These are phyloP conservation scores for Apiotrichum sp. DNA, from an alignment of 1,284 basidiomycete genomes.

Conservation along the genomic window DNA sequence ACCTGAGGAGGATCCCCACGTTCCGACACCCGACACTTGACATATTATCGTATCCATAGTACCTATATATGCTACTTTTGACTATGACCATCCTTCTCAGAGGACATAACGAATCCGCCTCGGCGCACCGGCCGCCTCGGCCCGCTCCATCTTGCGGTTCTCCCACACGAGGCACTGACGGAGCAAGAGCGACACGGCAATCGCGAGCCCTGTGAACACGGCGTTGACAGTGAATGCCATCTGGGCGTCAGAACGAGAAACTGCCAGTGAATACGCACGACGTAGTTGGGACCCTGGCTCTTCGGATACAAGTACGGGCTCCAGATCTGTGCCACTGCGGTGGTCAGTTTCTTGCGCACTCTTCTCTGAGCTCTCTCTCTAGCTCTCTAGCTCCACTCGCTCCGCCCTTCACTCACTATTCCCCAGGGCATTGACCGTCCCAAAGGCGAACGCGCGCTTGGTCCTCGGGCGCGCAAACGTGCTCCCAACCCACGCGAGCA, in stretches of 20 bases:
- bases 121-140: not conserved
- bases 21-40: too few relatives aligned
- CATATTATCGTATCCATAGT: too few relatives aligned
- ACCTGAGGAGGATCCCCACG: too few relatives aligned
- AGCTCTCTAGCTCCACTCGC: too few relatives aligned
- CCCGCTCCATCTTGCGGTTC: conserved; percentile 13
- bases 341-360: too few relatives aligned
- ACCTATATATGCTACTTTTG: not conserved
- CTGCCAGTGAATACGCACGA: not conserved
- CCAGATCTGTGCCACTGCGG: conserved; percentile 32
- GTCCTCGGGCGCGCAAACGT: conserved; percentile 35
- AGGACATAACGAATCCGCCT: conserved; percentile 3
- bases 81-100: not conserved
- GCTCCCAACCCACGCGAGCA: conserved; percentile 35
- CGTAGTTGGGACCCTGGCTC: conserved; percentile 23
- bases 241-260: not conserved
- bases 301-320: conserved; percentile 35
- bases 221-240: conserved; percentile 31
- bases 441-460: conserved; percentile 35
- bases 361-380: too few relatives aligned
- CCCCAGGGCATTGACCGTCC: conserved; percentile 32
- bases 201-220: conserved; percentile 23
- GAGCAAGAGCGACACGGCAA: conserved; percentile 23
- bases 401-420: conserved; percentile 12
- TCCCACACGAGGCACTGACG: conserved; percentile 24